phyloP scores from a whole-genome alignment of 257 asterid genomes.

The Ballota nigra region DNA sequence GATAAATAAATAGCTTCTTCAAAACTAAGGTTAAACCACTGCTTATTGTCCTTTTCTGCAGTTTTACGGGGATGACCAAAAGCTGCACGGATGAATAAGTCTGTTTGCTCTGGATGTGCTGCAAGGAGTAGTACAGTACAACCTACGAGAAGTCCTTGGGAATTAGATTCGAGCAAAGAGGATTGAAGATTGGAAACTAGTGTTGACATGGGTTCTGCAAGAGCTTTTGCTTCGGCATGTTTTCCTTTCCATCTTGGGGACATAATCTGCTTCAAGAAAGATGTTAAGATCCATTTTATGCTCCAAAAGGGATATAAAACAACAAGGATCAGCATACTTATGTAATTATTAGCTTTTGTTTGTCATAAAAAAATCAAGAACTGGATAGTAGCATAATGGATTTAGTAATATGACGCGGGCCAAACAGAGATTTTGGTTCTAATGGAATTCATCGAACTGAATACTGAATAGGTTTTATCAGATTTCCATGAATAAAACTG shows the following conservation, averaged over 20 bases:
- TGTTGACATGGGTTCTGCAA: conserved; percentile 42
- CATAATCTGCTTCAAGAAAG: conserved; percentile 31
- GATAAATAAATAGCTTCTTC: conserved; percentile 76
- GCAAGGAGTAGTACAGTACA: conserved; percentile 50
- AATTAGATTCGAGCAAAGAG: conserved; percentile 44
- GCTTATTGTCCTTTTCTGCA: conserved; percentile 51
- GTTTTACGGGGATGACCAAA: conserved; percentile 58
- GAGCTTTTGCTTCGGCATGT: conserved; percentile 43
- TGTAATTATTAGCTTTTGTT: neutral
- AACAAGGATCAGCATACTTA: neutral
- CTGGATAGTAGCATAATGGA: neutral
- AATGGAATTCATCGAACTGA: neutral
- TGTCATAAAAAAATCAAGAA: neutral
- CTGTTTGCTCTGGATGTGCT: conserved; percentile 50
- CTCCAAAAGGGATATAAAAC: neutral
- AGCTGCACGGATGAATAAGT: conserved; percentile 58
- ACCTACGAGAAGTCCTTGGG: conserved; percentile 58
- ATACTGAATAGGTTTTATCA: neutral
- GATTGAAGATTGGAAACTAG: conserved; percentile 51
- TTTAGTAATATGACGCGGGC: neutral
- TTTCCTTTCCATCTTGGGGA: conserved; percentile 53
- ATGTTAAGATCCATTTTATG: neutral
- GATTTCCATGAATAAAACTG: neutral
- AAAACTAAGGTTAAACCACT: conserved; percentile 60
- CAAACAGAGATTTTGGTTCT: neutral